Evolutionary conservation across 805 yeast species (phyloP).

Genomic region (Candida piceae): DNA sequence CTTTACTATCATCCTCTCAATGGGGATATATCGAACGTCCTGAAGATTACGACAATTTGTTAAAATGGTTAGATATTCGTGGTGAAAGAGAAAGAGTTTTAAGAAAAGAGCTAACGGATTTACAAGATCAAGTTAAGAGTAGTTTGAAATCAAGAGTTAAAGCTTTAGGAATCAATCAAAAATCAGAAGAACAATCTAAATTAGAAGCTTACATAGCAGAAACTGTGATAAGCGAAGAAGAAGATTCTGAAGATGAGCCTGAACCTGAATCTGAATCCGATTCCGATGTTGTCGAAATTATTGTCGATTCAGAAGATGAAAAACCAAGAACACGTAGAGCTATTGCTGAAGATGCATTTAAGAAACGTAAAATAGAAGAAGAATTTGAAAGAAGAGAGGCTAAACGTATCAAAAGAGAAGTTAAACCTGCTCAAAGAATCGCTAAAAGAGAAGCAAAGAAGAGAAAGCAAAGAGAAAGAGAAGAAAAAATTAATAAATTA

Average conservation of each 20-base stretch:
- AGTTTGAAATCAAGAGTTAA: constrained; percentile 57
- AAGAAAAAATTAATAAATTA: constrained; percentile 24
- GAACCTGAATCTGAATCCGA: constrained; percentile 20
- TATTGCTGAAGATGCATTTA: constrained; percentile 20
- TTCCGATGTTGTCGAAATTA: constrained; percentile 5
- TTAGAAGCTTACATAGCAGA: constrained; percentile 36
- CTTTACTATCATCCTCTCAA: constrained; percentile 43
- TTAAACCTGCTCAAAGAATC: constrained; percentile 32
- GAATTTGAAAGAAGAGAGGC: constrained; percentile 27
- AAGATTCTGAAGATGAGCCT: constrained; percentile 21
- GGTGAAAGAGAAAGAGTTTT: constrained; percentile 70
- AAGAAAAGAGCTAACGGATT: constrained; percentile 51
- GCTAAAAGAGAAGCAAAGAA: constrained; percentile 32
- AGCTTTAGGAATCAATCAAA: constrained; percentile 42
- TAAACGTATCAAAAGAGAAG: constrained; percentile 20
- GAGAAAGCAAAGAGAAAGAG: constrained; percentile 29
- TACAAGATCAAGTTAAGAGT: constrained; percentile 46
- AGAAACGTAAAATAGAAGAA: constrained; percentile 28
- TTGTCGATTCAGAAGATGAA: constrained; percentile 15
- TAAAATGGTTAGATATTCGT: constrained; percentile 68
- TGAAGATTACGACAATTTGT: constrained; percentile 49
- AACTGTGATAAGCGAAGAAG: constrained; percentile 33
- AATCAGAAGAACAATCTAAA: constrained; percentile 38
- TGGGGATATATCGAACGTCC: constrained; percentile 72
- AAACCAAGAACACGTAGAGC: constrained; percentile 34